A percentile compares a stretch with the other conserved stretches of the same genome.
These are phyloP conservation scores for Rosa chinensis DNA, from an alignment of 306 rosid species.

Conservation along the genomic window DNA sequence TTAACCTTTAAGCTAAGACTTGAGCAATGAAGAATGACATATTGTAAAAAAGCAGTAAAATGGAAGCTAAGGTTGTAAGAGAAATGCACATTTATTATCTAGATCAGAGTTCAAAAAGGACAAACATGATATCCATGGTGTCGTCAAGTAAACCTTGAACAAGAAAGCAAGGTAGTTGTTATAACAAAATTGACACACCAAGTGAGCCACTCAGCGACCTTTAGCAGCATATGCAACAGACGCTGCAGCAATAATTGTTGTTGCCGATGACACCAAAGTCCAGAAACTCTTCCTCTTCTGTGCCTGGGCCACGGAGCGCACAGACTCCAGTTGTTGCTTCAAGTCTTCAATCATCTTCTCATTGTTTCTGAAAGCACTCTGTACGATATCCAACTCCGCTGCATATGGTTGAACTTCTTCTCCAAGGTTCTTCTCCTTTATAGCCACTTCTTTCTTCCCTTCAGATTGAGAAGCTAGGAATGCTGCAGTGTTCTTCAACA, in stretches of 20 bases:
- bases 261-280: constrained; percentile 63
- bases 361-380: constrained; percentile 57
- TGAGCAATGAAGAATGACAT: neutral
- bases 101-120: constrained; percentile 19
- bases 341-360: constrained; percentile 54
- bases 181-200: constrained; percentile 25
- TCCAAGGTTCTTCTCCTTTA: constrained; percentile 36
- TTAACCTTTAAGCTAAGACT: neutral
- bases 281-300: constrained; percentile 57
- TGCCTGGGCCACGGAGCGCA: constrained; percentile 39
- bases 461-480: constrained; percentile 28
- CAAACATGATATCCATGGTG: constrained; percentile 22
- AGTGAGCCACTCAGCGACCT: constrained; percentile 47
- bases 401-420: constrained; percentile 45
- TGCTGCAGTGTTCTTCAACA: constrained; percentile 63
- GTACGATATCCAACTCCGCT: constrained; percentile 63
- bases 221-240: constrained; percentile 62
- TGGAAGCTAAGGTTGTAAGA: neutral
- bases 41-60: neutral
- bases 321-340: constrained; percentile 43
- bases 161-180: constrained; percentile 18
- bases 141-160: constrained; percentile 30
- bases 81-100: constrained; percentile 25
- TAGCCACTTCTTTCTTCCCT: constrained; percentile 35
- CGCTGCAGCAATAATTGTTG: constrained; percentile 64